Base-by-base conservation (phyloP, 192 early-diverging fungal genomes). In the Geranomyces variabilis region DNA sequence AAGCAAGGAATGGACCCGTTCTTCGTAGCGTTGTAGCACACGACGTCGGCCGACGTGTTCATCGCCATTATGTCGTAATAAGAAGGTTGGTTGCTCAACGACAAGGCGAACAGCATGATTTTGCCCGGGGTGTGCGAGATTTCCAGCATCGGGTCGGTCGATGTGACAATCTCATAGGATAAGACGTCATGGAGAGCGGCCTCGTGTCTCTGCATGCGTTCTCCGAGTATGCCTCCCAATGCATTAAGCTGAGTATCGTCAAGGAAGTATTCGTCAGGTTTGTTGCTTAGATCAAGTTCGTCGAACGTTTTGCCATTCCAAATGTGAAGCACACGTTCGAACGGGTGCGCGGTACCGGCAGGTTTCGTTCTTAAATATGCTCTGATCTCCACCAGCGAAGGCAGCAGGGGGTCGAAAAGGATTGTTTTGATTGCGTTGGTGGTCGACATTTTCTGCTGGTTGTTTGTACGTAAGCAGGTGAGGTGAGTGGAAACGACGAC, bases 241-340 rank as follows among this genome's bases (percentile, higher is more conserved):
- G 56, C 56, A 24, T 58, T 58, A 9, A 58, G 22, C 9, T 58
- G 13, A 24, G 56, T 58, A 24, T 58, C 24, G 56, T 58, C 56
- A 10, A 58, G 56, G 28, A 58, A 58, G 56, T 17, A 58, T 17
- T 10, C 10, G 13, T 10, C 56, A 17, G 56, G 56, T 10, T 24
- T 10, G 56, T 58, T 28, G 13, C 13, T 58, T 10, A 17, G 22
- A 58, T 58, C 56, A 10, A 58, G 13, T 58, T 58, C 56, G 10
- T 10, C 10, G 17, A 22, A n/a, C n/a, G n/a, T n/a, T n/a, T n/a
- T n/a, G n/a, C n/a, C n/a, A n/a, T n/a, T n/a, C n/a, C n/a, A n/a
- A n/a, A n/a, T n/a, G n/a, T n/a, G n/a, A n/a, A n/a, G n/a, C n/a
- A n/a, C n/a, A n/a, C n/a, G n/a, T n/a, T n/a, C n/a, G n/a, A n/a